Percentiles rank a stretch among this genome's conserved stretches.
Evolutionary conservation across 495 filamentous ascomycete species (phyloP).

Genomic region (Penicillium subrubescens): DNA sequence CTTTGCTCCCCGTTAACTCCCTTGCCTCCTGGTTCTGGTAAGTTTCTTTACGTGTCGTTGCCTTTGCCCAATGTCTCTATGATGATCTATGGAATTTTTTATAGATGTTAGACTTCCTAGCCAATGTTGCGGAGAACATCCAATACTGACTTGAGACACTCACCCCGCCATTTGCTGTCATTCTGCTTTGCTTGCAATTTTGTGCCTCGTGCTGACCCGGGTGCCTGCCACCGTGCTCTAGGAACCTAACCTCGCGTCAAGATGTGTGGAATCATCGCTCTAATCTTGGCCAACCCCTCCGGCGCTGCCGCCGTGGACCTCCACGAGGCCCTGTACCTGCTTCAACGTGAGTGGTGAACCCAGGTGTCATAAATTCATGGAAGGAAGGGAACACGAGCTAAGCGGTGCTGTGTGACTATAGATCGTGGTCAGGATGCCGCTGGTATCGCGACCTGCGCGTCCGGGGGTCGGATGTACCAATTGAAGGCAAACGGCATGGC

Average conservation of each 20-base stretch:
- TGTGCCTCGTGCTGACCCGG: slow-evolving; percentile 18
- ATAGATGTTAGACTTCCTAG: slow-evolving; percentile 57
- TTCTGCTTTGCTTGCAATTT: slow-evolving; percentile 6
- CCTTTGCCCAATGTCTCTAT: slow-evolving; percentile 29
- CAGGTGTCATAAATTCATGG: neutral
- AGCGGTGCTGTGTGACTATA: slow-evolving; percentile 24
- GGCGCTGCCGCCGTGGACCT: slow-evolving; percentile 74
- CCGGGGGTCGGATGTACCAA: slow-evolving; percentile 81
- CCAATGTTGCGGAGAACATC: slow-evolving; percentile 47
- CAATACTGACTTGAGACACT: slow-evolving; percentile 38
- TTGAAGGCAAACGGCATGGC: slow-evolving; percentile 94
- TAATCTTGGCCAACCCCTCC: slow-evolving; percentile 71
- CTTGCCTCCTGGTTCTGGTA: slow-evolving; percentile 19
- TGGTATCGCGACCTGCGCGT: slow-evolving; percentile 76
- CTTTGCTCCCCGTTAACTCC: slow-evolving; percentile 19
- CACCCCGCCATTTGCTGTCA: slow-evolving; percentile 20
- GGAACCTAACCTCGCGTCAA: slow-evolving; percentile 25
- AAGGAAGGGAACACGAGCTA: slow-evolving; percentile 12
- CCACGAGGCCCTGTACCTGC: slow-evolving; percentile 86
- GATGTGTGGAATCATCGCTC: slow-evolving; percentile 88
- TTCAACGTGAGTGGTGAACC: slow-evolving; percentile 59
- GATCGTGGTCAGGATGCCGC: slow-evolving; percentile 87
- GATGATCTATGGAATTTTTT: slow-evolving; percentile 50
- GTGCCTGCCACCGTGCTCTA: slow-evolving; percentile 5
- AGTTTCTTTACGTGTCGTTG: slow-evolving; percentile 1